These are phyloP conservation scores for Diaporthe citri DNA, from an alignment of 2,329 filamentous ascomycete species.

Conservation along the genomic window DNA sequence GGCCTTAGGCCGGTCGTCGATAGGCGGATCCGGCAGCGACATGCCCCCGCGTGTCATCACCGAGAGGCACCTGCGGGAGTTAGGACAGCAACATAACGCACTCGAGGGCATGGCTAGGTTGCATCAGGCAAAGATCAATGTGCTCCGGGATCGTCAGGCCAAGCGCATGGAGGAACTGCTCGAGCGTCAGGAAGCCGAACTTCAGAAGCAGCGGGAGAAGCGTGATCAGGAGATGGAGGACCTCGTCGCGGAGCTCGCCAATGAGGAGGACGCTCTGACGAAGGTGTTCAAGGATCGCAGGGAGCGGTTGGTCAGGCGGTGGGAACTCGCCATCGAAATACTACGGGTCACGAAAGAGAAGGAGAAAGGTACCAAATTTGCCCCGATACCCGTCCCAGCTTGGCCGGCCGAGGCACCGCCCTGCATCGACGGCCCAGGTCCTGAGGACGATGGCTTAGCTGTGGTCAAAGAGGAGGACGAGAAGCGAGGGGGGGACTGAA, in stretches of 20 bases:
- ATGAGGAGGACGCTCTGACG: conserved; percentile 64
- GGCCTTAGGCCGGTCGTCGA: conserved; percentile 59
- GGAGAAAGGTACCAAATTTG: conserved; percentile 58
- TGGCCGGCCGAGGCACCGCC: conserved; percentile 55
- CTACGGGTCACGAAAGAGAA: conserved; percentile 65
- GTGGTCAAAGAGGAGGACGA: conserved; percentile 30
- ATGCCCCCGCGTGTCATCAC: conserved; percentile 68
- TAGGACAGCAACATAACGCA: conserved; percentile 72
- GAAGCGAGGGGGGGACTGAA: not conserved
- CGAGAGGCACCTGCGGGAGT: conserved; percentile 68
- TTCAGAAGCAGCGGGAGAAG: conserved; percentile 59
- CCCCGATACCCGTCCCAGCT: conserved; percentile 51
- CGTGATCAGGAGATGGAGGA: conserved; percentile 62
- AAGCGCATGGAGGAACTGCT: conserved; percentile 72
- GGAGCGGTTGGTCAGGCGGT: conserved; percentile 60
- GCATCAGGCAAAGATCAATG: conserved; percentile 72
- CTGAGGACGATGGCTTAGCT: conserved; percentile 35
- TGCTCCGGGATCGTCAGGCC: conserved; percentile 73
- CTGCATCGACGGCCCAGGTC: conserved; percentile 11
- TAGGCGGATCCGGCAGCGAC: conserved; percentile 42
- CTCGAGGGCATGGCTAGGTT: conserved; percentile 70
- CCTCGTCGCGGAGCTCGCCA: conserved; percentile 59
- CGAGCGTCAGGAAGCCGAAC: conserved; percentile 66
- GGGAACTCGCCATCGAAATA: conserved; percentile 66
- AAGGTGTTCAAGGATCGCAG: conserved; percentile 60